Evolutionary conservation across 2,329 filamentous ascomycete species (phyloP), one percentile per base, ranked within the genome.

Genomic region (Venturia nashicola): DNA sequence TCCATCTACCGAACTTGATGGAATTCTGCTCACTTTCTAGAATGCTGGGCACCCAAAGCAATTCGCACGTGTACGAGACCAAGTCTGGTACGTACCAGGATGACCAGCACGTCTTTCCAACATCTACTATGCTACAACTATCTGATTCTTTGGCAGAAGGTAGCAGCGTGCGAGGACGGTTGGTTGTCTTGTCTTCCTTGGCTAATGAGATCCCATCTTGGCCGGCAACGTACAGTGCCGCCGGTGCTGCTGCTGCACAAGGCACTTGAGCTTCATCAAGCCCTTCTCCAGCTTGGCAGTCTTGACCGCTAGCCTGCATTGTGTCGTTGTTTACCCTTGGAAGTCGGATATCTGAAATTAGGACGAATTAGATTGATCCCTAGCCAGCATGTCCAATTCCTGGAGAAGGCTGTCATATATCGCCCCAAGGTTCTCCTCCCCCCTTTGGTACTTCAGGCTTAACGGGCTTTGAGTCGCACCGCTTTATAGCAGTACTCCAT

Each of bases 181-280:
- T 43, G 43, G 18, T 23, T 44, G 9, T 61, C 59, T 61, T 42
- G 59, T 43, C 36, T 61, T 42, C 20, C 43, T 61, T 61, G 59
- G 59, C 59, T 61, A 14, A 61, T 42, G 39, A 27, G 36, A 27
- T 43, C 23, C 43, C 20, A 11, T 11, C 59, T 61, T 42, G 39
- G 39, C 59, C n/a, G 43, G 8, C 36, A 27, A 34, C 59, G 5
- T n/a, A 7, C 16, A n/a, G n/a, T n/a, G n/a, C n/a, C n/a, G n/a
- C n/a, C n/a, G n/a, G n/a, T n/a, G n/a, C n/a, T n/a, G n/a, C 32
- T 55, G 51, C 27, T n/a, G 51, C 32, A 55, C 51, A 36, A 55
- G 32, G 51, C 36, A 34, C 27, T 32, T 14, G 51, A 55, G 27
- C 51, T 32, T 34, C n/a, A 55, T 55, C 51, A 55, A 55, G 9